Evolutionary conservation across 352 stramenopile genomes (phyloP).

Genomic region (Globisporangium nunn): DNA sequence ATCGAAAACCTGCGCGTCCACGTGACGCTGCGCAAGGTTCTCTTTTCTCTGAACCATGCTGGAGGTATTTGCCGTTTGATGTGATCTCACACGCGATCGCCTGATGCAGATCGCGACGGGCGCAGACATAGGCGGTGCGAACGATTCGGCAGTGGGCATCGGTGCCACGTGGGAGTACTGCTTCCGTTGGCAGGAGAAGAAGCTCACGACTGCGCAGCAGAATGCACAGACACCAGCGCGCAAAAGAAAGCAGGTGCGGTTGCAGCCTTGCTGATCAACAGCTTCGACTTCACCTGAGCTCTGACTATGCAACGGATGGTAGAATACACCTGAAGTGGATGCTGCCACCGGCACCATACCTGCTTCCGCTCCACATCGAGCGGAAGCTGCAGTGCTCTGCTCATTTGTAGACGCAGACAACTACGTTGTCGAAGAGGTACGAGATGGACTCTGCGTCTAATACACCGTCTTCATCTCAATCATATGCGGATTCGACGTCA

Average conservation of each 20-base stretch:
- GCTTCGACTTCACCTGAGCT: background rate
- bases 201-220: conserved; percentile 13
- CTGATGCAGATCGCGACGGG: conserved; percentile 4
- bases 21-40: conserved; percentile 58
- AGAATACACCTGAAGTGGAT: background rate
- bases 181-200: conserved; percentile 57
- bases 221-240: background rate
- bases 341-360: conserved; percentile 8
- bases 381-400: conserved; percentile 3
- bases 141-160: conserved; percentile 12
- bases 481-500: background rate
- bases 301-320: conserved; percentile 3
- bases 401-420: conserved; percentile 52
- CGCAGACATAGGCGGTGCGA: background rate
- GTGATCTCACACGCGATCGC: background rate
- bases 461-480: background rate
- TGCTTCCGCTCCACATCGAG: background rate
- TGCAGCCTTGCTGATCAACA: too few relatives aligned
- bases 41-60: background rate
- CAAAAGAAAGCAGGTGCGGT: conserved; percentile 11
- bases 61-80: background rate
- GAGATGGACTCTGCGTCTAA: background rate
- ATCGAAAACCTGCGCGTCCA: conserved; percentile 60
- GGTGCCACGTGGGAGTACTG: conserved; percentile 34
- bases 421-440: conserved; percentile 27